Percentiles rank a stretch among this genome's conserved stretches.
Evolutionary conservation across 441 rosid genomes (phyloP).

Genomic region (Cnidoscolus chayamansa): DNA sequence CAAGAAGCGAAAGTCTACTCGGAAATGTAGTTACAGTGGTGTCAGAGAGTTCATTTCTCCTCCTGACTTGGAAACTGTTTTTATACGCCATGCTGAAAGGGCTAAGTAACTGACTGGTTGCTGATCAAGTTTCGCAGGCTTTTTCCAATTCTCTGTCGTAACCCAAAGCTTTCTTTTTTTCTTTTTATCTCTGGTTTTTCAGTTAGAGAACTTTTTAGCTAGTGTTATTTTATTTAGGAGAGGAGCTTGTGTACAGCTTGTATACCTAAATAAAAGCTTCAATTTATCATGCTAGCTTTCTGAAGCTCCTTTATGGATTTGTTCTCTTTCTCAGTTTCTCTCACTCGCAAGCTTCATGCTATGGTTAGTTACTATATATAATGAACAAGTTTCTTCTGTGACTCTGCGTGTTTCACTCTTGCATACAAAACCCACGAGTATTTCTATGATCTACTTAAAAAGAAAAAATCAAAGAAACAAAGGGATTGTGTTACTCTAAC

Average conservation of each 20-base stretch:
- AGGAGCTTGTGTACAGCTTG: slow-evolving; percentile 30
- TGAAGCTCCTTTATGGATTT: slow-evolving; percentile 5
- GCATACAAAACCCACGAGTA: neutral
- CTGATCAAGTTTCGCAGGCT: neutral
- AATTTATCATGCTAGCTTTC: slow-evolving; percentile 11
- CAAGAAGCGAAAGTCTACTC: slow-evolving; percentile 62
- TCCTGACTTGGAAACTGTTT: slow-evolving; percentile 82
- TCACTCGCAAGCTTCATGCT: neutral
- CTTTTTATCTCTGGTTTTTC: slow-evolving; percentile 1
- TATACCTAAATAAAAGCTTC: slow-evolving; percentile 31
- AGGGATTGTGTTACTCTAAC: too few relatives aligned
- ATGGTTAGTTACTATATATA: neutral
- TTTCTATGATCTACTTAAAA: neutral
- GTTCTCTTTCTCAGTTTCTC: neutral
- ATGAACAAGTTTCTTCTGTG: neutral
- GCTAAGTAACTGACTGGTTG: slow-evolving; percentile 28
- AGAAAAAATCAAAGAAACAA: neutral
- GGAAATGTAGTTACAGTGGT: slow-evolving; percentile 47
- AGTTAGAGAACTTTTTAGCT: slow-evolving; percentile 12
- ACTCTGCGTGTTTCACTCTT: neutral
- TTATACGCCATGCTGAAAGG: slow-evolving; percentile 52
- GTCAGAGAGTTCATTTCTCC: slow-evolving; percentile 64
- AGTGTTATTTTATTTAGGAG: slow-evolving; percentile 12
- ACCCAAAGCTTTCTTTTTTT: slow-evolving; percentile 7
- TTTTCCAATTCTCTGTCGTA: neutral